Percentiles rank a stretch among this genome's conserved stretches.
These are phyloP conservation scores for Ceratocystiopsis minuta DNA, from an alignment of 2,329 filamentous ascomycete species.

Conservation along the genomic window DNA sequence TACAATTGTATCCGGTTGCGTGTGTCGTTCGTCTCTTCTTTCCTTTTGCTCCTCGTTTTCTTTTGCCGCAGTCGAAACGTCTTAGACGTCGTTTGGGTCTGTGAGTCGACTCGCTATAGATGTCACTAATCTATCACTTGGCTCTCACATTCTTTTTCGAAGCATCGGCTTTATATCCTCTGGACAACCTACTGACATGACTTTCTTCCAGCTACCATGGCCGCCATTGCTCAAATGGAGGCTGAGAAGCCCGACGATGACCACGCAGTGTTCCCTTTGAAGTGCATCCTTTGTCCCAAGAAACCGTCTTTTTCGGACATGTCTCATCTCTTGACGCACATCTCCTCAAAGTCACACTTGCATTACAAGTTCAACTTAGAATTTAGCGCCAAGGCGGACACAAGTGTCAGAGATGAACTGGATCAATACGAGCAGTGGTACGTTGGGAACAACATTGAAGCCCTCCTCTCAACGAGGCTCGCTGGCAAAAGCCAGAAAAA, in stretches of 20 bases:
- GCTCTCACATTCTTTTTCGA: not conserved
- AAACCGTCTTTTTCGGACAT: conserved; percentile 71
- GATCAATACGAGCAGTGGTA: conserved; percentile 67
- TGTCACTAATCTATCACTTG: too few species aligned
- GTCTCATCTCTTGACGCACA: conserved; percentile 81
- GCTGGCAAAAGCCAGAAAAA: conserved; percentile 52
- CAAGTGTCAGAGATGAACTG: conserved; percentile 42
- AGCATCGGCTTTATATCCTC: too few species aligned
- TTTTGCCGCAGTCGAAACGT: too few species aligned
- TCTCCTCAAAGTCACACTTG: conserved; percentile 83
- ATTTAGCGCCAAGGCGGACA: conserved; percentile 49
- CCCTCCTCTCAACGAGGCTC: conserved; percentile 61
- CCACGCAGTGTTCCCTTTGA: conserved; percentile 38
- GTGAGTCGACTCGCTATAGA: too few species aligned
- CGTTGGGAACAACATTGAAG: conserved; percentile 47
- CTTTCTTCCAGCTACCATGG: conserved; percentile 16
- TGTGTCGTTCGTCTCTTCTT: too few species aligned
- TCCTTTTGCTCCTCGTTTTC: too few species aligned
- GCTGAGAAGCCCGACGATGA: too few species aligned
- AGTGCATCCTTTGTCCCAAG: conserved; percentile 70
- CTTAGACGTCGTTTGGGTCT: too few species aligned
- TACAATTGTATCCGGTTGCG: too few species aligned
- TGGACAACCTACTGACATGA: not conserved
- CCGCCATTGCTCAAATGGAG: conserved; percentile 14
- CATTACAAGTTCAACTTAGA: conserved; percentile 68